Evolutionary conservation across 73 alveolate genomes (phyloP).

Genomic region (Diophrys sp.): DNA sequence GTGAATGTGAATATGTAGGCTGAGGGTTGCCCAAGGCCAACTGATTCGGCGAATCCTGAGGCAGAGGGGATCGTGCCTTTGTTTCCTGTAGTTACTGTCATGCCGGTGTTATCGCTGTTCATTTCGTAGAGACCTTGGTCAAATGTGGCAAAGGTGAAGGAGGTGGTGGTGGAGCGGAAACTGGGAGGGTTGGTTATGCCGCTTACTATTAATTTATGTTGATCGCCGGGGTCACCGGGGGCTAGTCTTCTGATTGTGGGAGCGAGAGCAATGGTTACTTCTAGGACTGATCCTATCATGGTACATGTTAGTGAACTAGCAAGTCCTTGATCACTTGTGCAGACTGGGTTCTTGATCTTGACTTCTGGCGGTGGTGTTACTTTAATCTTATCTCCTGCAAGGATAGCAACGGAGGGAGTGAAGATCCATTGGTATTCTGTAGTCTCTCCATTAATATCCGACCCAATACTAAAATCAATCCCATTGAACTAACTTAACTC

Average conservation of each 20-base stretch:
- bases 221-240: constrained; percentile 11
- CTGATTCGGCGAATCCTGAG: constrained; percentile 5
- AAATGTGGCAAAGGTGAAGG: no score
- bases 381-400: constrained; percentile 9
- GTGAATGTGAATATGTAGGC: constrained; percentile 16
- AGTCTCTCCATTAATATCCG: constrained; percentile 7
- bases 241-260: constrained; percentile 13
- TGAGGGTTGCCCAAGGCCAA: background rate
- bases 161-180: no score
- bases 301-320: constrained; percentile 10
- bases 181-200: constrained; percentile 11
- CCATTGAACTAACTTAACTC: background rate
- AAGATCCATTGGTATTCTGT: constrained; percentile 13
- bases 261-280: constrained; percentile 13
- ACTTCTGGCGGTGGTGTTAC: constrained; percentile 17
- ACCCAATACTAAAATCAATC: background rate
- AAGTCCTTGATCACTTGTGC: constrained; percentile 1
- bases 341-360: background rate
- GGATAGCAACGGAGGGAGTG: background rate
- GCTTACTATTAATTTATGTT: no score
- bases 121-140: no score
- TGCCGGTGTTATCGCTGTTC: no score
- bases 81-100: background rate
- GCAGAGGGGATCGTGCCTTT: constrained; percentile 17
- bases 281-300: background rate